Conservation (phyloP, 2,329 filamentous ascomycete genomes). For the Fusarium sp. region DNA sequence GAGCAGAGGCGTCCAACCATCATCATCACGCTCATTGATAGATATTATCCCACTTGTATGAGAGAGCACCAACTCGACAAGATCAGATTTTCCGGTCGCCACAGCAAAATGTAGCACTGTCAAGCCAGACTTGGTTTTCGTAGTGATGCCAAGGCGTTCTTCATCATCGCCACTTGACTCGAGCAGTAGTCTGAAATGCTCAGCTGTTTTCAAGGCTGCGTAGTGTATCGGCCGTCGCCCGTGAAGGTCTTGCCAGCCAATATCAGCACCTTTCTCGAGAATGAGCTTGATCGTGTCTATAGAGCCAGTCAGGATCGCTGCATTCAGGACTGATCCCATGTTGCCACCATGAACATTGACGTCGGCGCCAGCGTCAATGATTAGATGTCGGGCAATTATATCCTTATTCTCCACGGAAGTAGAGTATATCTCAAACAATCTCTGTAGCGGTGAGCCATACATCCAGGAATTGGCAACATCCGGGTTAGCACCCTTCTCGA, state of each 20-base stretch:
- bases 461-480: background rate
- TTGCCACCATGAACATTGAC: background rate
- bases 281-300: background rate
- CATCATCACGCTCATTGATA: background rate
- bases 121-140: background rate
- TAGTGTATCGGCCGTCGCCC: background rate
- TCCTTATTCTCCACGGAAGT: background rate
- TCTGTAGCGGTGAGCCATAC: background rate
- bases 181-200: background rate
- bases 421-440: background rate
- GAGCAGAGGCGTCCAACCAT: background rate
- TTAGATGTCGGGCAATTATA: background rate
- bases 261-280: background rate
- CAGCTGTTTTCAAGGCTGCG: background rate
- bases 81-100: background rate
- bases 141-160: background rate
- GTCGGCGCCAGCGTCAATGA: background rate
- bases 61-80: background rate
- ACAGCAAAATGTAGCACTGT: background rate
- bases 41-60: background rate
- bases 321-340: background rate
- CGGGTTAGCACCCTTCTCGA: rapidly evolving
- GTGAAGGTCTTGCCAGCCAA: background rate
- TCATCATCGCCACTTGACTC: background rate
- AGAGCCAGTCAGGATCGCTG: background rate